Evolutionary conservation across 139 green algal genomes (phyloP).

Genomic region (Chlamydomonas sphaeroides): DNA sequence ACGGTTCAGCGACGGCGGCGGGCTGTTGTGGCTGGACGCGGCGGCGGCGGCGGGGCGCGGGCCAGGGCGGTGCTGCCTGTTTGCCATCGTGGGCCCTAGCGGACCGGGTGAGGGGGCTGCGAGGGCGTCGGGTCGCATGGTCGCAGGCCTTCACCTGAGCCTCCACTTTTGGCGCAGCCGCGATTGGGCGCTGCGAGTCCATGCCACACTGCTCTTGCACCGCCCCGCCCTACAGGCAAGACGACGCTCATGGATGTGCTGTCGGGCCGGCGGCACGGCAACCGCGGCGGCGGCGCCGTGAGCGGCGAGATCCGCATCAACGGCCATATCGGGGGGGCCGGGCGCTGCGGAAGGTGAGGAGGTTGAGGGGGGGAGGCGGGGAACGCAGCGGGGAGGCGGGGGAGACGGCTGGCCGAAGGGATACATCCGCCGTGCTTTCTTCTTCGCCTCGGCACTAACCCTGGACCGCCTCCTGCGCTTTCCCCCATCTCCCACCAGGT

Average conservation of each 20-base stretch:
- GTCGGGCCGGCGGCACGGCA: conserved; percentile 56
- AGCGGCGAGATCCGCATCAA: conserved; percentile 57
- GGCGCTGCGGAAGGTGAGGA: conserved; percentile 20
- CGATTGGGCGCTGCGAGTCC: too few species aligned
- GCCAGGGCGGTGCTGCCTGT: conserved; percentile 52
- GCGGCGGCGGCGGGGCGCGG: neutral
- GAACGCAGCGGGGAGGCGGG: too few species aligned
- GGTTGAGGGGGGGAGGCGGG: too few species aligned
- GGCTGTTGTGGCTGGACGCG: neutral
- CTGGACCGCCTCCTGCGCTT: too few species aligned
- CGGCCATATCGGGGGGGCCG: conserved; percentile 40
- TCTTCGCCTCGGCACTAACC: too few species aligned
- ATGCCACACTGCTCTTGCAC: too few species aligned
- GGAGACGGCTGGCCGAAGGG: too few species aligned
- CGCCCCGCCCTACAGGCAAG: conserved; percentile 60
- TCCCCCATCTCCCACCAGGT: conserved; percentile 11
- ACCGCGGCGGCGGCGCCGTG: conserved; percentile 1
- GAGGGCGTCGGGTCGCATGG: too few species aligned
- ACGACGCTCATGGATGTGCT: conserved; percentile 82
- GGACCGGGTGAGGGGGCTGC: conserved; percentile 66
- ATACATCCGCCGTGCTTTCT: too few species aligned
- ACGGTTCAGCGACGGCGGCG: neutral
- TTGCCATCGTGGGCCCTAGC: conserved; percentile 70
- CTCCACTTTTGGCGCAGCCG: too few species aligned
- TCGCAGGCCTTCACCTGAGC: too few species aligned